Evolutionary conservation across 179 eudicot species (phyloP), one percentile per base, ranked within the genome.

Genomic region (Camellia oleifera): DNA sequence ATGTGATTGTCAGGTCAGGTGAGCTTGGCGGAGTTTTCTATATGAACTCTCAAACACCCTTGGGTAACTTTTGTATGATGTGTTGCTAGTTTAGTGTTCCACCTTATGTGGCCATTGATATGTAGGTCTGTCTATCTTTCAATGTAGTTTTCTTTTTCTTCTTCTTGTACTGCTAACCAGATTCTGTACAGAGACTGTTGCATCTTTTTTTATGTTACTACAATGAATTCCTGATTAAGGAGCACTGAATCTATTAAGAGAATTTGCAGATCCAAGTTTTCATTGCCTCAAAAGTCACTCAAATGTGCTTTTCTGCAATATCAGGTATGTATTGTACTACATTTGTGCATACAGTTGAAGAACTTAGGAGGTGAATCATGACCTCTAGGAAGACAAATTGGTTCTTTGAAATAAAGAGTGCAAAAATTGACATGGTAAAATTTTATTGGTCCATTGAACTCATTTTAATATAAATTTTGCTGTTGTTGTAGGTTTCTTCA

Each of bases 101-200:
- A 11, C 17, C 18, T 52, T 53, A 26, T 17, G 65, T 32, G 14
- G 32, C 61, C 74, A 53, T 67, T 12, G 70, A 46, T 52, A 52
- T 57, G n/a, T 18, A 20, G 65, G 52, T 20, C 26, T 52, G 61
- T 74, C 9, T 78, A 53, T 52, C 64, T 32, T 66, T 40, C 40
- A 42, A 40, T 66, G 9, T 78, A 77, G 80, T 54, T 77, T 26
- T 53, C 14, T 11, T 56, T 42, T 23, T 40, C 32, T 68, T 14
- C 56, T 13, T 63, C 57, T 46, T 45, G 44, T 12, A 15, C 26
- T 40, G 74, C 81, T 78, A 78, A 72, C 78, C 74, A 56, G 68
- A 74, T 56, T 74, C 52, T 82, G 81, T 78, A 77, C 78, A 78
- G 81, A 72, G 72, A 66, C 78, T 82, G 77, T 45, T 74, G 23